Conservation (phyloP, 768 basidiomycete species). For the Candolleomyces efflorescens region DNA sequence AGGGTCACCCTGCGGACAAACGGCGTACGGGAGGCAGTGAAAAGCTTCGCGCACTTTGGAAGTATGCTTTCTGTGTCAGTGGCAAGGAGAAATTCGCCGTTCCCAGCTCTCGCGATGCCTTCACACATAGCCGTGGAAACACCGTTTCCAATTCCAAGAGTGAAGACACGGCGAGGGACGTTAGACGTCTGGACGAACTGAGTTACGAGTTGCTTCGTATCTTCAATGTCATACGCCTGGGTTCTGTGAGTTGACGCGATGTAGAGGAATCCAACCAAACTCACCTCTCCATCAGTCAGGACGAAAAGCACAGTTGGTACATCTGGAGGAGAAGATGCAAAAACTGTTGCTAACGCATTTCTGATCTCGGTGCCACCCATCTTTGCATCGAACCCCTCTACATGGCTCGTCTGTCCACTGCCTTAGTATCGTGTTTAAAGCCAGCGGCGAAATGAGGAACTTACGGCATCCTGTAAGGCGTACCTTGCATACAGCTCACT, state of each 20-base stretch:
- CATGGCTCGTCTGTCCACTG: conserved; percentile 30
- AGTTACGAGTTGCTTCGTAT: conserved; percentile 19
- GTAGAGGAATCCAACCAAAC: conserved; percentile 2
- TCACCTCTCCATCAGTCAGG: conserved; percentile 54
- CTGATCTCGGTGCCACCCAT: conserved; percentile 50
- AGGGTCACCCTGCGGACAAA: conserved; percentile 41
- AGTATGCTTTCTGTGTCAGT: conserved; percentile 39
- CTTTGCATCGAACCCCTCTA: conserved; percentile 36
- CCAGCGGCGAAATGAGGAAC: conserved; percentile 11
- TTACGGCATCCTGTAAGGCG: conserved; percentile 33
- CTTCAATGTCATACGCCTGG: conserved; percentile 18
- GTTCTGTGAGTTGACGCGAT: background rate
- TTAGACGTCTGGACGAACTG: conserved; percentile 28
- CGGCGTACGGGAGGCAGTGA: conserved; percentile 47
- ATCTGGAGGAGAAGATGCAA: conserved; percentile 25
- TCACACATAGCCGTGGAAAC: conserved; percentile 51
- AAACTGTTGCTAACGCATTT: conserved; percentile 34
- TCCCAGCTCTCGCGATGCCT: conserved; percentile 49
- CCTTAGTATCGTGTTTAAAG: no score
- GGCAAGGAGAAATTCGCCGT: conserved; percentile 48
- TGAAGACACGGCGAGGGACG: conserved; percentile 46
- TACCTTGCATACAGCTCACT: conserved; percentile 29
- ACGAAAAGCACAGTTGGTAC: conserved; percentile 50
- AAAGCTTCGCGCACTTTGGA: conserved; percentile 44
- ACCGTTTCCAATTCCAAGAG: conserved; percentile 50